Evolutionary conservation across 371 early-diverging fungal genomes (phyloP).

Genomic region (Mortierella sp.): DNA sequence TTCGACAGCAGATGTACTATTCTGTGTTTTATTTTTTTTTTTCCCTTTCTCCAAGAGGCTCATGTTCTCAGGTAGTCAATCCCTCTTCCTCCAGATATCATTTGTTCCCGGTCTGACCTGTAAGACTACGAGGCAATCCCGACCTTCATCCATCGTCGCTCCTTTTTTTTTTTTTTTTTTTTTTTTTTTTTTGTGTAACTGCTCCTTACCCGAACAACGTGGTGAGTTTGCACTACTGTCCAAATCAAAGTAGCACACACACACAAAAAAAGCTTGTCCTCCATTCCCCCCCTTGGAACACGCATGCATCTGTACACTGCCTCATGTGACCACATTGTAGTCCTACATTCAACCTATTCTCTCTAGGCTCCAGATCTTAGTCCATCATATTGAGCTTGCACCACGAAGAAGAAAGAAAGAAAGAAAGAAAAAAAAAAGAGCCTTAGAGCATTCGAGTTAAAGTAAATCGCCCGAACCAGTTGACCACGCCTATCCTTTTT

Average conservation of each 20-base stretch:
- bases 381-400: slow-evolving; percentile 1
- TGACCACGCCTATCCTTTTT: too few relatives aligned
- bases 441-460: too few relatives aligned
- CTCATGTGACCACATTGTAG: slow-evolving; percentile 3
- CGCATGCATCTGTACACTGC: slow-evolving; percentile 1
- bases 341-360: not conserved
- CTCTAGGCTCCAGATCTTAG: not conserved
- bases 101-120: too few relatives aligned
- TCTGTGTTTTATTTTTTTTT: too few relatives aligned
- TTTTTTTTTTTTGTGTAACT: too few relatives aligned
- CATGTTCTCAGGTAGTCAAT: too few relatives aligned
- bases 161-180: not conserved
- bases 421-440: not conserved
- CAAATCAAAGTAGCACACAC: not conserved
- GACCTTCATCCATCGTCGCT: not conserved
- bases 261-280: slow-evolving; percentile 10
- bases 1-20: too few relatives aligned
- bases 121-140: too few relatives aligned
- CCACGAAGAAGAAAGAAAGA: not conserved
- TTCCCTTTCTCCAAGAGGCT: too few relatives aligned
- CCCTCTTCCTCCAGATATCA: too few relatives aligned
- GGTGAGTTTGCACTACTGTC: not conserved
- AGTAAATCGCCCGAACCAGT: too few relatives aligned
- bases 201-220: not conserved
- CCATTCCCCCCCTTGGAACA: slow-evolving; percentile 13